These are phyloP conservation scores for Pestalotiopsis sp. DNA, from an alignment of 2,329 filamentous ascomycete genomes.

Conservation along the genomic window DNA sequence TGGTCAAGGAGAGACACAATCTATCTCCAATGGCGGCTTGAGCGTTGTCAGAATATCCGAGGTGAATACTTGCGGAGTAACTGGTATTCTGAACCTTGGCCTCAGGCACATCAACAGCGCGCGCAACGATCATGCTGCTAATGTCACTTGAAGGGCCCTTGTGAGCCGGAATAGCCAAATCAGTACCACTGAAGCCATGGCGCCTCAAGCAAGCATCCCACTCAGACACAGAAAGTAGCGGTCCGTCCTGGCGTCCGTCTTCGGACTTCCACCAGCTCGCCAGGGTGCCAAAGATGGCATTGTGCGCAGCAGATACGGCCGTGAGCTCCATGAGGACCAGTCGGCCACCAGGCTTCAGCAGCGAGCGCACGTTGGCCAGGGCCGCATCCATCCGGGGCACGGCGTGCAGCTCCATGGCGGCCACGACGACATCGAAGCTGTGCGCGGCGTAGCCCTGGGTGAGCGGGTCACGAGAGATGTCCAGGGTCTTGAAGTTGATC, in stretches of 20 bases:
- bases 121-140: slow-evolving; percentile 16
- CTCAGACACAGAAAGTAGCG: slow-evolving; percentile 11
- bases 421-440: slow-evolving; percentile 19
- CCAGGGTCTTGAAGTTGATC: slow-evolving; percentile 13
- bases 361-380: slow-evolving; percentile 20
- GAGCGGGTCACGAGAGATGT: slow-evolving; percentile 17
- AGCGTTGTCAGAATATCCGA: slow-evolving; percentile 3
- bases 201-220: slow-evolving; percentile 13
- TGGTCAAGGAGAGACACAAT: slow-evolving; percentile 3
- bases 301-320: slow-evolving; percentile 7
- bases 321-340: slow-evolving; percentile 19
- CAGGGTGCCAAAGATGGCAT: slow-evolving; percentile 12
- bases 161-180: slow-evolving; percentile 16
- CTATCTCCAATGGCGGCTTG: slow-evolving; percentile 9
- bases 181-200: slow-evolving; percentile 15
- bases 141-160: slow-evolving; percentile 12
- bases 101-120: background rate
- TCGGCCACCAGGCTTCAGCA: slow-evolving; percentile 25
- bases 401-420: slow-evolving; percentile 20
- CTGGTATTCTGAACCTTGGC: background rate
- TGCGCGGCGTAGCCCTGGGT: slow-evolving; percentile 14
- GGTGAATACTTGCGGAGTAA: background rate
- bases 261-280: slow-evolving; percentile 18
- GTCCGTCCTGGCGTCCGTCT: slow-evolving; percentile 13
- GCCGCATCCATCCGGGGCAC: slow-evolving; percentile 20